These are phyloP conservation scores for Cicer pinnatifidum DNA, from an alignment of 306 rosid species.

Conservation along the genomic window DNA sequence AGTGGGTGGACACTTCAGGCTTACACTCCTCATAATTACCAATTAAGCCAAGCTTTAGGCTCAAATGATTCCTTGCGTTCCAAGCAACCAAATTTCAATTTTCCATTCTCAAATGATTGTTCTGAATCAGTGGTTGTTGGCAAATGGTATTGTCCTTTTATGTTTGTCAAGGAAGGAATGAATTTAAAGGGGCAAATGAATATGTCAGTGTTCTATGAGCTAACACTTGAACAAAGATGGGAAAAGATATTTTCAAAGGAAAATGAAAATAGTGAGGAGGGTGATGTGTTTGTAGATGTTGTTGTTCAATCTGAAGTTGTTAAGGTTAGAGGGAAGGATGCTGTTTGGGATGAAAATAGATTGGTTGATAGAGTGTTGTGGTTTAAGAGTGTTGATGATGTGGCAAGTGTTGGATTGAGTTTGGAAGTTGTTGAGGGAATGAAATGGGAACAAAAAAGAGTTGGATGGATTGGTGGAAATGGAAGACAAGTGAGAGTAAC, in stretches of 20 bases:
- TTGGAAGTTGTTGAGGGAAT: conserved; percentile 24
- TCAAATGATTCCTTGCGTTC: conserved; percentile 45
- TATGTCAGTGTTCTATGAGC: conserved; percentile 48
- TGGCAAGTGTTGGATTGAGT: conserved; percentile 48
- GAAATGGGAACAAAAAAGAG: conserved; percentile 44
- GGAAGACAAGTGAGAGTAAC: conserved; percentile 5
- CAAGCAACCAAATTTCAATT: conserved; percentile 47
- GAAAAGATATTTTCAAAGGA: conserved; percentile 48
- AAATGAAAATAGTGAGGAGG: background rate
- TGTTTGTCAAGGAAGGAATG: conserved; percentile 56
- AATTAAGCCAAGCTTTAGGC: conserved; percentile 54
- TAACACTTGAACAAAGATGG: conserved; percentile 66
- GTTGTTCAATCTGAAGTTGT: conserved; percentile 44
- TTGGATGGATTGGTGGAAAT: conserved; percentile 14
- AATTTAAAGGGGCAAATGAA: conserved; percentile 46
- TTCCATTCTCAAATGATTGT: conserved; percentile 1
- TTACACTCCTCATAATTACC: conserved; percentile 38
- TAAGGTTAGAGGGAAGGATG: conserved; percentile 43
- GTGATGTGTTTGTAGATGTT: conserved; percentile 50
- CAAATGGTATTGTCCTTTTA: conserved; percentile 65
- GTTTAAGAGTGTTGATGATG: conserved; percentile 53
- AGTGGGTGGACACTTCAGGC: conserved; percentile 46
- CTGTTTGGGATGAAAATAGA: conserved; percentile 29
- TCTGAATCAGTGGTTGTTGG: conserved; percentile 50
- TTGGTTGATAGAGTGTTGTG: conserved; percentile 23